Evolutionary conservation across 75 land plant genomes (phyloP), one percentile per base, ranked within the genome.

Genomic region (Pseudotsuga menziesii): DNA sequence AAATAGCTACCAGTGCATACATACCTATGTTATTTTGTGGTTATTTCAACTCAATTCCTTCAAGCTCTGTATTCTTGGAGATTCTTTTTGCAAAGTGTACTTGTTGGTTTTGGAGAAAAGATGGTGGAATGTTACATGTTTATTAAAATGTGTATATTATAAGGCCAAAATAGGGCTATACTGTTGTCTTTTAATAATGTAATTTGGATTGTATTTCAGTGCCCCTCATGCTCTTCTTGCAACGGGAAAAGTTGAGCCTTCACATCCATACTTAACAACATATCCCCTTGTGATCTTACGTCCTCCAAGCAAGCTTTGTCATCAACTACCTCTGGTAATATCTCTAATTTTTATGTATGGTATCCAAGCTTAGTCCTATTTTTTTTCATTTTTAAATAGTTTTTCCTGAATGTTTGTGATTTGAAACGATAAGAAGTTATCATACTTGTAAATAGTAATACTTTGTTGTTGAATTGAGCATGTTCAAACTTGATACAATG

Each of bases 21-120:
- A 96, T 96, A 52, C 99, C 99, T 17, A 96, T 96, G 99, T 76
- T 96, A 81, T 97, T 96, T 9, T 94, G 95, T 89, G 99, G 99
- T 4, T 97, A 96, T 89, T 96, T 96, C 77, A 94, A 94, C 83
- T 94, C 98, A 39, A 82, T 85, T 80, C 99, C 99, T 58, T 91
- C 90, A 85, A 96, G 99, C 98, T 93, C 32, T 72, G 87, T n/a
- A n/a, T 69, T 41, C 52, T 22, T 41, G n/a, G 41, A 20, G 17
- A n/a, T 80, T 35, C 17, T 72, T 73, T 44, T 54, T 22, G 27
- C 20, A 41, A 57, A 75, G 41, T 27, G 17, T 78, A 15, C 15
- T 75, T 36, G 16, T 23, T 75, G 39, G 23, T 59, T 15, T n/a
- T 14, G 55, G 15, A 56, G 25, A 69, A n/a, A n/a, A 77, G 56